Evolutionary conservation across 495 filamentous ascomycete genomes (phyloP).

Genomic region (Clavariopsis aquatica): DNA sequence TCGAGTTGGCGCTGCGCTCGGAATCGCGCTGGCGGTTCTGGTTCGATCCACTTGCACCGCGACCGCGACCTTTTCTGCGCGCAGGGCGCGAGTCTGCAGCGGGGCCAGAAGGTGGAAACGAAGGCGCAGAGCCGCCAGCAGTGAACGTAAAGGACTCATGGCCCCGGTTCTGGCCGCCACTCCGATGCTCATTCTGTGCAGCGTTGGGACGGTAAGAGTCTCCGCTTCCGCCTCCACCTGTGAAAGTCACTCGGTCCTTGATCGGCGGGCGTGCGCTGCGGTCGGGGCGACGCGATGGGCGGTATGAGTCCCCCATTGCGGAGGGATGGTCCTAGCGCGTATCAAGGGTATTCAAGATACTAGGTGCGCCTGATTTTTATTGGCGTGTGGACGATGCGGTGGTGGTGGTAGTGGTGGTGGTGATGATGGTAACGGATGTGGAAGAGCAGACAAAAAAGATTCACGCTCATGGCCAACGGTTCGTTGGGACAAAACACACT

Average conservation of each 20-base stretch:
- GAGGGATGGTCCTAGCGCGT: neutral
- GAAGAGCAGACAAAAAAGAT: neutral
- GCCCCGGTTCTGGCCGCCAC: neutral
- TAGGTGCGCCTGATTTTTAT: conserved; percentile 4
- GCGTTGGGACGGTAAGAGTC: conserved; percentile 1
- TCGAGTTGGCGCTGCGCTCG: neutral
- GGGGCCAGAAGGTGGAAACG: conserved; percentile 13
- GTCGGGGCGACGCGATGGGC: conserved; percentile 1
- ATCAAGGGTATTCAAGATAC: neutral
- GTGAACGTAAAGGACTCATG: conserved; percentile 9
- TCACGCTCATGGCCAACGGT: neutral
- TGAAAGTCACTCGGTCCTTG: conserved; percentile 10
- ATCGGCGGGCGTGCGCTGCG: neutral
- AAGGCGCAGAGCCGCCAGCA: neutral
- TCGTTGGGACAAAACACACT: neutral
- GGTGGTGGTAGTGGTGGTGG: no score
- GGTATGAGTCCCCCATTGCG: conserved; percentile 21
- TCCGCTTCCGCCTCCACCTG: conserved; percentile 17
- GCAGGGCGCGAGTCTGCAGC: neutral
- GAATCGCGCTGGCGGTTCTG: neutral
- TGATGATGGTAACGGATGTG: no score
- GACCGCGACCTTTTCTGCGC: neutral
- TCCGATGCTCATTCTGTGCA: neutral
- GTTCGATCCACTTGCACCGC: neutral
- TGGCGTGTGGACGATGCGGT: conserved; percentile 7